Evolutionary conservation across 306 rosid species (phyloP).

Genomic region (Fragaria iinumae): DNA sequence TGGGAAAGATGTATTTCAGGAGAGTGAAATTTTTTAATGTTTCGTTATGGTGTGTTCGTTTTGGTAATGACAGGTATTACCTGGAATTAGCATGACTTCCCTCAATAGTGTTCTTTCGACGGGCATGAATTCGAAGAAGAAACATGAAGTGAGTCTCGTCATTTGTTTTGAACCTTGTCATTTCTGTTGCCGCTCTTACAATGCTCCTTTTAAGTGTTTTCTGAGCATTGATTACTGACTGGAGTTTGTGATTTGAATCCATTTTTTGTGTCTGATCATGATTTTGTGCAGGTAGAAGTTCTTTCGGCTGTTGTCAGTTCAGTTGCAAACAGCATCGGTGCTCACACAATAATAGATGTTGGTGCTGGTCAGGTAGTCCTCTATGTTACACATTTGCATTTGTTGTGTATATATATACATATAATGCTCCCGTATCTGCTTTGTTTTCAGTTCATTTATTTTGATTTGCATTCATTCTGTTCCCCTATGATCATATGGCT

Average conservation of each 20-base stretch:
- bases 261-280: constrained; percentile 10
- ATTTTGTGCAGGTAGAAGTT: constrained; percentile 63
- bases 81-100: constrained; percentile 49
- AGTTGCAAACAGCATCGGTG: constrained; percentile 47
- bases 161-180: neutral
- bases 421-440: neutral
- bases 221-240: neutral
- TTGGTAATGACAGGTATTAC: constrained; percentile 56
- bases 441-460: neutral
- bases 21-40: neutral
- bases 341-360: constrained; percentile 66
- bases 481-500: neutral
- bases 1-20: neutral
- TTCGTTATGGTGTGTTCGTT: neutral
- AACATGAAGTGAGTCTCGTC: constrained; percentile 63
- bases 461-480: neutral
- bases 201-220: neutral
- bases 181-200: neutral
- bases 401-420: neutral
- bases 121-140: constrained; percentile 90
- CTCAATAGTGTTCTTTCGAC: constrained; percentile 71
- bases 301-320: constrained; percentile 67
- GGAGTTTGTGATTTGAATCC: too few relatives aligned
- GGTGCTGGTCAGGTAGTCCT: constrained; percentile 91
- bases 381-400: constrained; percentile 19